These are phyloP conservation scores for Salix suchowensis DNA, from an alignment of 345 rosid genomes.

Conservation along the genomic window DNA sequence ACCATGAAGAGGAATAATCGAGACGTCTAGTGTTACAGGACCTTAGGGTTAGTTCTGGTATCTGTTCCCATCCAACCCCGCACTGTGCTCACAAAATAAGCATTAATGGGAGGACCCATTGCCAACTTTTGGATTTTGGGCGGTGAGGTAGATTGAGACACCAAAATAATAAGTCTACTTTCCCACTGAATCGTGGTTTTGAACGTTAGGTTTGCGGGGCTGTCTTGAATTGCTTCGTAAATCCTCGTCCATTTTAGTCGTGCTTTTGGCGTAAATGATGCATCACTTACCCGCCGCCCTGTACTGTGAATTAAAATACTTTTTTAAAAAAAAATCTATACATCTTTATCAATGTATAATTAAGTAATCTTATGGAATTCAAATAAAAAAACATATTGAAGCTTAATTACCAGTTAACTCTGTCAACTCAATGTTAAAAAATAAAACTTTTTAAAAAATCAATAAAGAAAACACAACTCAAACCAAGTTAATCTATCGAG, in stretches of 20 bases:
- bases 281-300: too few relatives aligned
- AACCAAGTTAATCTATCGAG: too few relatives aligned
- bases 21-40: neutral
- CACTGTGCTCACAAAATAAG: neutral
- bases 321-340: too few relatives aligned
- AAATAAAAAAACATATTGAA: too few relatives aligned
- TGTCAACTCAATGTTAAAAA: rapidly evolving
- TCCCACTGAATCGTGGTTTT: neutral
- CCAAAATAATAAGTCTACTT: neutral
- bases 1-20: neutral
- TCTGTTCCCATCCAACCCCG: neutral
- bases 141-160: conserved; percentile 44
- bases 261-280: neutral
- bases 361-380: too few relatives aligned
- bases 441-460: too few relatives aligned
- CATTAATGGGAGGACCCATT: conserved; percentile 20
- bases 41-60: conserved; percentile 27
- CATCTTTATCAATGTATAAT: too few relatives aligned
- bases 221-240: neutral
- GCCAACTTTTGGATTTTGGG: conserved; percentile 36
- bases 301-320: too few relatives aligned
- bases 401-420: too few relatives aligned
- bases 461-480: too few relatives aligned
- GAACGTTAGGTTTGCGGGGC: neutral
- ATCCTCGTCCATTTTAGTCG: neutral